Percentiles rank a stretch among this genome's conserved stretches.
Conservation (phyloP, 768 basidiomycete species). For the Suillus spraguei region DNA sequence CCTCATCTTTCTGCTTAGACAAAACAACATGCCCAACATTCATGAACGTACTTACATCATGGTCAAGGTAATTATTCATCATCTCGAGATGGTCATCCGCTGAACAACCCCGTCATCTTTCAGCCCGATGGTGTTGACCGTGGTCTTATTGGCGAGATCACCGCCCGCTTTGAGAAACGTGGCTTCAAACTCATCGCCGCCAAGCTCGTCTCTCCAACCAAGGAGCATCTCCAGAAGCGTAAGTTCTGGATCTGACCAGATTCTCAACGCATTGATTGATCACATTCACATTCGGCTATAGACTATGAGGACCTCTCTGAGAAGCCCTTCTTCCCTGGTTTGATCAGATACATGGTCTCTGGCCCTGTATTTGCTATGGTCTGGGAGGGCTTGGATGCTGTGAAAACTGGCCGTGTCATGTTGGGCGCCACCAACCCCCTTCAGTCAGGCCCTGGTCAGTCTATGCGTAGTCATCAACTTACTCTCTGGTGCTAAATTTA, state of each 20-base stretch:
- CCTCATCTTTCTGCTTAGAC: conserved; percentile 29
- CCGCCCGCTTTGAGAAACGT: conserved; percentile 94
- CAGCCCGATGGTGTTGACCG: conserved; percentile 99
- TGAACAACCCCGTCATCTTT: conserved; percentile 7
- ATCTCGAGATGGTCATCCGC: neutral
- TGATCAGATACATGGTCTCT: conserved; percentile 95
- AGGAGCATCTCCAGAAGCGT: conserved; percentile 92
- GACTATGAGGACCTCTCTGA: conserved; percentile 96
- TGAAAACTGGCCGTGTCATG: conserved; percentile 95
- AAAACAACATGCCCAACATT: conserved; percentile 45
- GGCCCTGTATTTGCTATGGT: conserved; percentile 97
- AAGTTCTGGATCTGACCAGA: conserved; percentile 15
- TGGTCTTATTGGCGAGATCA: conserved; percentile 93
- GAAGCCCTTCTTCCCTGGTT: conserved; percentile 94
- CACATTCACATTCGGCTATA: conserved; percentile 30
- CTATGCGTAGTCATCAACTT: neutral
- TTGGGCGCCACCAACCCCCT: conserved; percentile 98
- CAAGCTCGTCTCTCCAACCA: conserved; percentile 82
- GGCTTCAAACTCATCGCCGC: conserved; percentile 97
- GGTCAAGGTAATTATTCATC: conserved; percentile 76
- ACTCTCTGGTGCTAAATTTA: conserved; percentile 12
- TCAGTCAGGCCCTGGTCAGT: conserved; percentile 78
- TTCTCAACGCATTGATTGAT: neutral
- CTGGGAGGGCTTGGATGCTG: conserved; percentile 92
- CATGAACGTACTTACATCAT: conserved; percentile 97